These are phyloP conservation scores for Pythium periplocum DNA, from an alignment of 352 stramenopile species.

Conservation along the genomic window DNA sequence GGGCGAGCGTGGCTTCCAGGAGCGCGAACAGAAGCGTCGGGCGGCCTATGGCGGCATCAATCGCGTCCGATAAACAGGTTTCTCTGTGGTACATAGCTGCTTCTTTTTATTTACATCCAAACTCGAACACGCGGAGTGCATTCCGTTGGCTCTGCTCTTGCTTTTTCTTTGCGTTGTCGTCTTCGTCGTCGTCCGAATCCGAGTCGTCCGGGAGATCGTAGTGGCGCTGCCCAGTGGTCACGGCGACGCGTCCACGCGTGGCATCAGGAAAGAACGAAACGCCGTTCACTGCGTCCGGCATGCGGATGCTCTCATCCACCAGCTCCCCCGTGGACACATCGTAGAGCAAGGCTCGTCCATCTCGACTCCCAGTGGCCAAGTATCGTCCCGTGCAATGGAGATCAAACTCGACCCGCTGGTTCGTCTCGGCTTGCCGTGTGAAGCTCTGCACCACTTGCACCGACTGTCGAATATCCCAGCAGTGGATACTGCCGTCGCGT, in stretches of 20 bases:
- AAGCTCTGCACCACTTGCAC: conserved; percentile 66
- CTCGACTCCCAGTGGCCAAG: conserved; percentile 54
- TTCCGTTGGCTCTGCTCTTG: conserved; percentile 7
- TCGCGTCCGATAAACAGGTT: conserved; percentile 33
- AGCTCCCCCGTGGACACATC: conserved; percentile 46
- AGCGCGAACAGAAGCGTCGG: conserved; percentile 20
- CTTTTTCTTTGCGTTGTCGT: conserved; percentile 3
- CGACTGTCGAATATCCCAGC: conserved; percentile 80
- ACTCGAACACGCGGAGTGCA: conserved; percentile 19
- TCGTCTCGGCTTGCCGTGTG: conserved; percentile 50
- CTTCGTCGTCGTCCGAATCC: conserved; percentile 27
- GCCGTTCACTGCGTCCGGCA: conserved; percentile 63
- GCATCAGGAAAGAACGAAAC: conserved; percentile 72
- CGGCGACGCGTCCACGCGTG: conserved; percentile 32
- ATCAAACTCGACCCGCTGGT: conserved; percentile 77
- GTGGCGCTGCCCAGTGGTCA: conserved; percentile 61
- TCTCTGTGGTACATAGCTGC: conserved; percentile 2
- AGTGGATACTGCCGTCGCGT: conserved; percentile 66
- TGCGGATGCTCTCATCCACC: conserved; percentile 35
- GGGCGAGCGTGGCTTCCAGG: conserved; percentile 11
- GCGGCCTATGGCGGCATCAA: conserved; percentile 54
- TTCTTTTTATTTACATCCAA: conserved; percentile 5
- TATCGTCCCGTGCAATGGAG: conserved; percentile 56
- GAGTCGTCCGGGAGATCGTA: conserved; percentile 64
- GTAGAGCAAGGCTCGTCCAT: conserved; percentile 48